Percentiles rank a stretch among this genome's conserved stretches.
Evolutionary conservation across 306 rosid genomes (phyloP).

Genomic region (Cercis canadensis): DNA sequence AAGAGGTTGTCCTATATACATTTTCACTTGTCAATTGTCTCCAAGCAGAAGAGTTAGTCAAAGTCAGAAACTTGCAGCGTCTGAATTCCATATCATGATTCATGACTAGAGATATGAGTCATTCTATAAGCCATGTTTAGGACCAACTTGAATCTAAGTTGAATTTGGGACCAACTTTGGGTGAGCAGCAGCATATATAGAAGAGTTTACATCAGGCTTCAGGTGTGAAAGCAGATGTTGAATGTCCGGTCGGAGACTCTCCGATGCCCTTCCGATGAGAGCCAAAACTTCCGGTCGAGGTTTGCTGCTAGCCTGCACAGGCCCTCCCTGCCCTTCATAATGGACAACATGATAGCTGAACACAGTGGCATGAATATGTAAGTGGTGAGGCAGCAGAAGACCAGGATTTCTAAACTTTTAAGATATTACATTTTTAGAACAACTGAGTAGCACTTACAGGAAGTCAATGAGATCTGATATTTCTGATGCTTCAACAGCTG

Average conservation of each 20-base stretch:
- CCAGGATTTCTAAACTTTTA: slow-evolving; percentile 12
- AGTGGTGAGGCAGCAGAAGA: slow-evolving; percentile 23
- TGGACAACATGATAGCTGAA: slow-evolving; percentile 88
- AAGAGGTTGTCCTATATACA: background rate
- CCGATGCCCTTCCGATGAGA: slow-evolving; percentile 73
- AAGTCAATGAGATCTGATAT: slow-evolving; percentile 86
- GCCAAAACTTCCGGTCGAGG: slow-evolving; percentile 85
- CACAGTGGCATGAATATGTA: slow-evolving; percentile 22
- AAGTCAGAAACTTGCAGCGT: background rate
- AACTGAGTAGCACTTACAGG: slow-evolving; percentile 63
- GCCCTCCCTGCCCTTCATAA: slow-evolving; percentile 97
- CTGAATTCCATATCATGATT: no score
- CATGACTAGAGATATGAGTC: no score
- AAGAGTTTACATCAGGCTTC: slow-evolving; percentile 74
- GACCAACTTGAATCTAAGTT: slow-evolving; percentile 37
- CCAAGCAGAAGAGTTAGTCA: no score
- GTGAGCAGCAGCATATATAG: slow-evolving; percentile 83
- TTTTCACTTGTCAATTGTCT: background rate
- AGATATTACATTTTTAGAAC: slow-evolving; percentile 5
- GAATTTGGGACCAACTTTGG: slow-evolving; percentile 79
- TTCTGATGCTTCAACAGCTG: slow-evolving; percentile 71
- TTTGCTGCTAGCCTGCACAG: slow-evolving; percentile 86
- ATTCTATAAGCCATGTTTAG: no score
- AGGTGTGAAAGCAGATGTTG: slow-evolving; percentile 92
- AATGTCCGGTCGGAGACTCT: slow-evolving; percentile 83